These are phyloP conservation scores for Thymus mandschuricus DNA, from an alignment of 257 asterid species.

Conservation along the genomic window DNA sequence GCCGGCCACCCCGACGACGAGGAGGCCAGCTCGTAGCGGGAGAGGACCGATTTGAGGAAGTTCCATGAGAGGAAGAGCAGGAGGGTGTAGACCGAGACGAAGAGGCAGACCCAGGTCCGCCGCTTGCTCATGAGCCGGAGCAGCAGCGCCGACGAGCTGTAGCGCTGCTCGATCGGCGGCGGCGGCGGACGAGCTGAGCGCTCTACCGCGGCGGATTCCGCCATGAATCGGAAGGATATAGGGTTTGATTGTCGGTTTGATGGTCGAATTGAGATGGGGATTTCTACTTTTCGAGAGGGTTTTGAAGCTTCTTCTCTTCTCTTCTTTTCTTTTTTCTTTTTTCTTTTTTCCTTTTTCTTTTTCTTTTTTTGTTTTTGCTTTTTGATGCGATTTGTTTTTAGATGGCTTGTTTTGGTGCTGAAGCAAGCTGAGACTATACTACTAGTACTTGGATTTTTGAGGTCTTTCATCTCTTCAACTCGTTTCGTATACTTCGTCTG, in stretches of 20 bases:
- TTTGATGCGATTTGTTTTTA: neutral
- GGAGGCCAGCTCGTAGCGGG: slow-evolving; percentile 49
- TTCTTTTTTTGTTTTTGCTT: too few relatives aligned
- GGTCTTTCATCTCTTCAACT: too few relatives aligned
- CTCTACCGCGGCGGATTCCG: too few relatives aligned
- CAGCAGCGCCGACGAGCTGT: slow-evolving; percentile 34
- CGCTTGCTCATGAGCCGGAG: slow-evolving; percentile 67
- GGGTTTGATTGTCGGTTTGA: neutral
- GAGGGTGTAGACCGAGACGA: slow-evolving; percentile 66
- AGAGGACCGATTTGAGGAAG: slow-evolving; percentile 63
- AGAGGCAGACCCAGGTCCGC: slow-evolving; percentile 76
- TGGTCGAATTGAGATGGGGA: neutral
- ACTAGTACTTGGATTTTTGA: neutral
- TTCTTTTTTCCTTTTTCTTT: neutral
- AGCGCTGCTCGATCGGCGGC: neutral
- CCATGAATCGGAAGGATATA: too few relatives aligned
- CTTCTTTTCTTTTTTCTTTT: neutral
- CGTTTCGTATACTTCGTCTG: too few relatives aligned
- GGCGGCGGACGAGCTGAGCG: neutral
- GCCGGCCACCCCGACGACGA: slow-evolving; percentile 57
- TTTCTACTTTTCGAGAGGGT: slow-evolving; percentile 24
- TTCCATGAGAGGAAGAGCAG: slow-evolving; percentile 82
- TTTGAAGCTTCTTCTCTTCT: slow-evolving; percentile 4
- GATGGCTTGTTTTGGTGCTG: neutral
- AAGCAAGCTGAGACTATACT: neutral